Percentiles rank a stretch among this genome's conserved stretches.
These are phyloP conservation scores for Penicillium silybi DNA, from an alignment of 495 filamentous ascomycete genomes.

Conservation along the genomic window DNA sequence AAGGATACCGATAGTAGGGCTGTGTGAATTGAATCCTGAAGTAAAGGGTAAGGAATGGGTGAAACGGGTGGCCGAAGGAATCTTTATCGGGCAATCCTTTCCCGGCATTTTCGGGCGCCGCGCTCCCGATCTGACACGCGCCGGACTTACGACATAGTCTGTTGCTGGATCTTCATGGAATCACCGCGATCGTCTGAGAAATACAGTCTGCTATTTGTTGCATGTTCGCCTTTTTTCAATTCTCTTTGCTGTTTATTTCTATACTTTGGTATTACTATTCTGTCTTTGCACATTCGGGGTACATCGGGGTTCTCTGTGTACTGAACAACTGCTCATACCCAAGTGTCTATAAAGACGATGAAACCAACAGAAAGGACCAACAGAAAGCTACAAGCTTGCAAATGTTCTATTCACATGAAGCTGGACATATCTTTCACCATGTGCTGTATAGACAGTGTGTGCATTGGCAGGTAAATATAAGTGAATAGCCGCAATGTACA, in stretches of 20 bases:
- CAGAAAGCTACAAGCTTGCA: no score
- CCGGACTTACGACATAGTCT: background rate
- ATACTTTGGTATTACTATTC: background rate
- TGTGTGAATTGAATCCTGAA: background rate
- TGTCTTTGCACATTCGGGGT: background rate
- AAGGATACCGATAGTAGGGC: background rate
- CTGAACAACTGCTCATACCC: no score
- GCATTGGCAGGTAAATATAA: no score
- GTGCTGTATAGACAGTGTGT: no score
- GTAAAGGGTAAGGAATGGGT: background rate
- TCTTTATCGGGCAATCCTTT: slow-evolving; percentile 7
- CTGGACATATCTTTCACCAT: no score
- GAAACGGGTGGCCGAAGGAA: background rate
- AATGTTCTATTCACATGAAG: no score
- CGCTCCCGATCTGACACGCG: background rate
- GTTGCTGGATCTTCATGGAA: background rate
- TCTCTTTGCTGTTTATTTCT: background rate
- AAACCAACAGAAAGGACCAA: no score
- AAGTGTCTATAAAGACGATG: no score
- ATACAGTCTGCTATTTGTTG: no score
- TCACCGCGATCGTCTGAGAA: background rate
- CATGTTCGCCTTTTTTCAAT: background rate
- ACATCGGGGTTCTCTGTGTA: background rate
- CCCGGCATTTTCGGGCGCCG: slow-evolving; percentile 5
- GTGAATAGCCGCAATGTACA: no score